phyloP scores from a whole-genome alignment of 306 rosid species.

The Vicia sativa region DNA sequence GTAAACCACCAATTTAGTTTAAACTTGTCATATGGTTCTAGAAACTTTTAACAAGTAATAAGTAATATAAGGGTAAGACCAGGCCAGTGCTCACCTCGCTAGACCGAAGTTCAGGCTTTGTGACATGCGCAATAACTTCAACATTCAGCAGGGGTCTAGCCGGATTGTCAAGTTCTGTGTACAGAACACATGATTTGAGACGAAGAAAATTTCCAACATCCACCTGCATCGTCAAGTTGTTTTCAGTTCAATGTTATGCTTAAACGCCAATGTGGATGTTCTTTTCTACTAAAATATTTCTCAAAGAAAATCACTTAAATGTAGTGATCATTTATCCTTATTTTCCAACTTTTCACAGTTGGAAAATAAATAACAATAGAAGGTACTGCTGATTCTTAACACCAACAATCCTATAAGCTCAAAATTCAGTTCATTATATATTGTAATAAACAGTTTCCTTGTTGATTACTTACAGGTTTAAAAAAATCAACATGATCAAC shows the following conservation, averaged over 20 bases:
- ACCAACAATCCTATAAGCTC: neutral
- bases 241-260: slow-evolving; percentile 15
- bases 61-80: neutral
- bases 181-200: slow-evolving; percentile 77
- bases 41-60: neutral
- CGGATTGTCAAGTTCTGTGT: slow-evolving; percentile 67
- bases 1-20: neutral
- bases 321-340: no score
- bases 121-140: slow-evolving; percentile 86
- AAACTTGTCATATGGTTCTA: neutral
- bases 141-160: slow-evolving; percentile 67
- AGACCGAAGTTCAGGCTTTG: slow-evolving; percentile 77
- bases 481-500: slow-evolving; percentile 91
- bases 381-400: slow-evolving; percentile 7
- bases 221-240: slow-evolving; percentile 60
- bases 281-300: neutral
- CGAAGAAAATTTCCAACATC: slow-evolving; percentile 91
- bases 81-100: slow-evolving; percentile 66
- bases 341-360: no score
- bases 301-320: slow-evolving; percentile 4
- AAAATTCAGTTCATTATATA: slow-evolving; percentile 22
- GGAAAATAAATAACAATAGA: slow-evolving; percentile 27
- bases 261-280: slow-evolving; percentile 7
- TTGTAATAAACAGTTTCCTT: neutral
- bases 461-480: slow-evolving; percentile 69